Evolutionary conservation across 345 rosid genomes (phyloP).

Genomic region (Populus euphratica): DNA sequence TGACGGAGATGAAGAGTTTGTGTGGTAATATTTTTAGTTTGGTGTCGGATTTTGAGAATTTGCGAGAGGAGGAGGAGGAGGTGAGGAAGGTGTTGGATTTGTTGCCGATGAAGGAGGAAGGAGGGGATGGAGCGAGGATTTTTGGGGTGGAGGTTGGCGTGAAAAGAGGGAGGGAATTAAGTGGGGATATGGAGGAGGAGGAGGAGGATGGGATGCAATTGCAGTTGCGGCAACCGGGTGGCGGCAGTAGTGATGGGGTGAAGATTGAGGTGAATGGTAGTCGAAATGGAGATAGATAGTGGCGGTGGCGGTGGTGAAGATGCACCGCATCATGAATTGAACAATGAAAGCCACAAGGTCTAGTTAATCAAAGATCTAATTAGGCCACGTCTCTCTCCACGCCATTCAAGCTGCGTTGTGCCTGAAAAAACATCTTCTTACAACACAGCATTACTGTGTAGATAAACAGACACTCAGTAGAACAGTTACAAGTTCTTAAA

Average conservation of each 20-base stretch:
- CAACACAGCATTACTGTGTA: too few species aligned
- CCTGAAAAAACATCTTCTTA: too few species aligned
- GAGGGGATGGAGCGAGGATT: conserved; percentile 8
- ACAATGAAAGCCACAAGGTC: background rate
- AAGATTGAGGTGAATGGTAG: conserved; percentile 16
- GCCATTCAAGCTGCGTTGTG: too few species aligned
- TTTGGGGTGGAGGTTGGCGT: conserved; percentile 21
- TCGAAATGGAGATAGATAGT: background rate
- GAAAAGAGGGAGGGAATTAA: conserved; percentile 19
- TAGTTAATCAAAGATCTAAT: background rate
- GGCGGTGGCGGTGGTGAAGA: background rate
- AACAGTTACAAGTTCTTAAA: too few species aligned
- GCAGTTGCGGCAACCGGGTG: background rate
- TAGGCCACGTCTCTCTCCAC: too few species aligned
- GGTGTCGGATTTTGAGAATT: conserved; percentile 24
- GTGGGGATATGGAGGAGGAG: conserved; percentile 1
- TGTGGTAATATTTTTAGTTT: conserved; percentile 31
- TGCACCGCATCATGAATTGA: background rate
- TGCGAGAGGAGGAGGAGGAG: background rate
- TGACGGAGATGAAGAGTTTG: conserved; percentile 34
- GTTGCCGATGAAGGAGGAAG: conserved; percentile 6
- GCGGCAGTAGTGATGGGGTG: background rate
- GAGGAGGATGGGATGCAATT: background rate
- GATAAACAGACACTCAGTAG: too few species aligned
- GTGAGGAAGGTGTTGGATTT: background rate